Evolutionary conservation across 208 protist species (phyloP).

Genomic region (Crithidia expoeki): DNA sequence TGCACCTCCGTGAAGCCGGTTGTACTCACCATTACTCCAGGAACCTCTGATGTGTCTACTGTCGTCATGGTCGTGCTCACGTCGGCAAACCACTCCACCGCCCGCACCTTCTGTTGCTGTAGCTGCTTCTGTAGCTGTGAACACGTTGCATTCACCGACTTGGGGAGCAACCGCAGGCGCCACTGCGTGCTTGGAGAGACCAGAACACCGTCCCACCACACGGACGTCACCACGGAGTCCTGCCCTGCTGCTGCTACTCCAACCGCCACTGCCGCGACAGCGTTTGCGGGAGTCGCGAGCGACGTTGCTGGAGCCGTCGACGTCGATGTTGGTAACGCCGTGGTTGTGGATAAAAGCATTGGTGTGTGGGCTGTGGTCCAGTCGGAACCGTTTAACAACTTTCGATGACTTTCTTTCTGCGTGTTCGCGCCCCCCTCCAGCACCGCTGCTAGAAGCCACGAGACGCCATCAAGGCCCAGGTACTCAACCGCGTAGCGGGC

Average conservation of each 20-base stretch:
- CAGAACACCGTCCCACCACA: conserved; percentile 42
- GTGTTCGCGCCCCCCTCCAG: conserved; percentile 33
- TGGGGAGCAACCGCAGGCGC: conserved; percentile 46
- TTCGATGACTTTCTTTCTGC: not conserved
- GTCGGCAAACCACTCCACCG: conserved; percentile 61
- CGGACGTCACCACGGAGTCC: conserved; percentile 1
- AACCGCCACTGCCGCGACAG: not conserved
- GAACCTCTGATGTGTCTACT: conserved; percentile 34
- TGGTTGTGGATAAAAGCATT: not conserved
- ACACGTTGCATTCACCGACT: not conserved
- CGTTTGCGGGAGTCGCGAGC: not conserved
- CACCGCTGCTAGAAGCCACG: conserved; percentile 54
- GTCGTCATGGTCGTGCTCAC: conserved; percentile 21
- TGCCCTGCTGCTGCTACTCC: not conserved
- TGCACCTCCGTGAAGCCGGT: conserved; percentile 55
- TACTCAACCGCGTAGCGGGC: conserved; percentile 69
- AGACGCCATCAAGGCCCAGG: conserved; percentile 63
- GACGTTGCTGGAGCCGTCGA: not conserved
- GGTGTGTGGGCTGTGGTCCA: not conserved
- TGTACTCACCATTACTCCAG: conserved; percentile 34
- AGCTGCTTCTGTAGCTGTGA: not conserved
- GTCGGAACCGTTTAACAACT: conserved; percentile 4
- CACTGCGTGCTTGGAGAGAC: conserved; percentile 52
- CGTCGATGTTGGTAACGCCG: not conserved
- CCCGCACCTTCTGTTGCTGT: not conserved